These are phyloP conservation scores for Triangularia setosa DNA, from an alignment of 2,329 filamentous ascomycete species.

Conservation along the genomic window DNA sequence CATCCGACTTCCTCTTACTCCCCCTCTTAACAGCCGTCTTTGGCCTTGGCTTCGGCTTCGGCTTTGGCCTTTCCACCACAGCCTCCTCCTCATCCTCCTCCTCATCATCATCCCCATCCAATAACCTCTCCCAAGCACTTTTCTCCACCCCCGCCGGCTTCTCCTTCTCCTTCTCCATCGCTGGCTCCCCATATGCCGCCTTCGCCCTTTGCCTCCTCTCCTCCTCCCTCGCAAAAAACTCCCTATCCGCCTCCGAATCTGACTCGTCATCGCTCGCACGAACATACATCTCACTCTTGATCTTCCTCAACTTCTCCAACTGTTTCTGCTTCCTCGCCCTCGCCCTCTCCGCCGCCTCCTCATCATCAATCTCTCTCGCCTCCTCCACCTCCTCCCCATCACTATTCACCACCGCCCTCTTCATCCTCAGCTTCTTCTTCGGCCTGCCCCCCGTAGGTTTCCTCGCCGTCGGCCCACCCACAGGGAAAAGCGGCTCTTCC, in stretches of 20 bases:
- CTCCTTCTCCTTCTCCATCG: conserved; percentile 11
- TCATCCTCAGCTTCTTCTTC: conserved; percentile 49
- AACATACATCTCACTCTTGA: conserved; percentile 82
- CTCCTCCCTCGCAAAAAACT: conserved; percentile 77
- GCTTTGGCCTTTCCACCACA: neutral
- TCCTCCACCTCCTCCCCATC: conserved; percentile 34
- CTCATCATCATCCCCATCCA: conserved; percentile 20
- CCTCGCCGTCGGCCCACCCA: conserved; percentile 59
- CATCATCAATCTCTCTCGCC: conserved; percentile 42
- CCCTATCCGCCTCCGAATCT: conserved; percentile 66
- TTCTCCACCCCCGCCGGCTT: conserved; percentile 9
- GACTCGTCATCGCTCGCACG: conserved; percentile 82
- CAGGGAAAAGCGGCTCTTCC: conserved; percentile 62
- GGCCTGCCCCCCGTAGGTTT: conserved; percentile 52
- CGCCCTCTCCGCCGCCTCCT: conserved; percentile 62
- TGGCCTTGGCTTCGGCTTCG: conserved; percentile 3
- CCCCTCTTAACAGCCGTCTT: conserved; percentile 25
- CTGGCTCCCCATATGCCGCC: conserved; percentile 25
- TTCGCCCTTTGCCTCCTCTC: conserved; percentile 48
- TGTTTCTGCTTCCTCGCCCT: conserved; percentile 63
- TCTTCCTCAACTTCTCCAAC: conserved; percentile 69
- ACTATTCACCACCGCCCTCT: conserved; percentile 34
- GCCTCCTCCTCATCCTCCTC: conserved; percentile 8
- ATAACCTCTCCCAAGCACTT: conserved; percentile 23
- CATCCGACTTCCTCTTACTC: conserved; percentile 29